Percentiles rank a stretch among this genome's conserved stretches.
These are phyloP conservation scores for Elaeis guineensis DNA, from an alignment of 176 grass and related monocot species.

Conservation along the genomic window DNA sequence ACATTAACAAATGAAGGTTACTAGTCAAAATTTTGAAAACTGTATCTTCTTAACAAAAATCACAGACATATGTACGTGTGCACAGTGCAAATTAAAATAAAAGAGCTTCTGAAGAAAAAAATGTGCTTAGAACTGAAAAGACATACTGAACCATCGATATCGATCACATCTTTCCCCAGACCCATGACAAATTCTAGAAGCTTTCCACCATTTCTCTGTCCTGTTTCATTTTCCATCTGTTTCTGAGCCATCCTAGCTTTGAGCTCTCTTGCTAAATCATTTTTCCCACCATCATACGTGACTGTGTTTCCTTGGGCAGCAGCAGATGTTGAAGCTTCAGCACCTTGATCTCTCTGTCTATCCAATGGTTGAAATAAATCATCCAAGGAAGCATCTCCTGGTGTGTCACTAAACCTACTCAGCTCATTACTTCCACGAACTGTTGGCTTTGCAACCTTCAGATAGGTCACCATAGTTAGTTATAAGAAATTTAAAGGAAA, in stretches of 20 bases:
- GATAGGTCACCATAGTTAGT: constrained; percentile 12
- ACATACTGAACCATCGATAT: constrained; percentile 66
- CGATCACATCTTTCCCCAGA: constrained; percentile 45
- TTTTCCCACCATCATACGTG: constrained; percentile 26
- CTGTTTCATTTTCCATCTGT: constrained; percentile 52
- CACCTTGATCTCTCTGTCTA: constrained; percentile 38
- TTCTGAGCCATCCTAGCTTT: constrained; percentile 64
- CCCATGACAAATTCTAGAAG: constrained; percentile 55
- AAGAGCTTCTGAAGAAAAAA: not conserved
- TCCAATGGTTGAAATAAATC: constrained; percentile 84
- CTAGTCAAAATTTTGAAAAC: not conserved
- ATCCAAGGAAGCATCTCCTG: constrained; percentile 75
- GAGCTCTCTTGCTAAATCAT: constrained; percentile 58
- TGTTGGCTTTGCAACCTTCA: constrained; percentile 48
- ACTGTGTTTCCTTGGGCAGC: constrained; percentile 24
- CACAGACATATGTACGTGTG: no score
- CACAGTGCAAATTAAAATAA: no score
- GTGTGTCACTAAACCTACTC: constrained; percentile 85
- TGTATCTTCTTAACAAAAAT: no score
- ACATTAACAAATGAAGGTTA: not conserved
- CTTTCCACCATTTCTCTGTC: constrained; percentile 51
- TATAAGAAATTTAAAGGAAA: constrained; percentile 5
- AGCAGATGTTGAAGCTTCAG: constrained; percentile 77
- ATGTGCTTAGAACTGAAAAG: not conserved
- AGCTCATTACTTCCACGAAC: constrained; percentile 36